These are phyloP conservation scores for Chytriomyces sp. DNA, from an alignment of 192 early-diverging fungal species.

Conservation along the genomic window DNA sequence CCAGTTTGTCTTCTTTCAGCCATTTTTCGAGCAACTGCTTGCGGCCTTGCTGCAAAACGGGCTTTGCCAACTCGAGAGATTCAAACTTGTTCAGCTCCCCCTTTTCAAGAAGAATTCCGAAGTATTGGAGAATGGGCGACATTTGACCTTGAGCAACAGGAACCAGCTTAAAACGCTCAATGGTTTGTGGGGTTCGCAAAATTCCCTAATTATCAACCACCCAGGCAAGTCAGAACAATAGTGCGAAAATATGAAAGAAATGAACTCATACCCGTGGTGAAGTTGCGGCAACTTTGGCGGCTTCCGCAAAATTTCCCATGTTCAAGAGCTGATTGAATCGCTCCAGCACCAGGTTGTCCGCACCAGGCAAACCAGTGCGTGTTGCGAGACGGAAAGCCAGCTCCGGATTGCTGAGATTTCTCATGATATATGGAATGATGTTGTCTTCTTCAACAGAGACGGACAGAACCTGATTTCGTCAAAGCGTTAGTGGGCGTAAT, in stretches of 20 bases:
- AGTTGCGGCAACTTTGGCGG: conserved; percentile 93
- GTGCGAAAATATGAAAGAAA: not conserved
- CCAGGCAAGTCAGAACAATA: not conserved
- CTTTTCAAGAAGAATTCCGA: conserved; percentile 93
- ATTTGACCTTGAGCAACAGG: conserved; percentile 77
- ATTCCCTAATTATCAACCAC: conserved; percentile 67
- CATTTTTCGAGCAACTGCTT: conserved; percentile 97
- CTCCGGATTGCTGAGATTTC: conserved; percentile 82
- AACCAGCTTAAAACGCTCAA: conserved; percentile 91
- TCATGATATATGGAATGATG: conserved; percentile 89
- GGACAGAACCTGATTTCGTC: conserved; percentile 78
- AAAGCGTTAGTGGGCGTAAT: not conserved
- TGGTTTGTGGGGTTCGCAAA: conserved; percentile 90
- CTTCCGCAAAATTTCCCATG: conserved; percentile 80
- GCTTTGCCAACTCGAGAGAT: conserved; percentile 89
- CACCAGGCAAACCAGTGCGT: conserved; percentile 88
- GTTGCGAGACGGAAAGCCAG: conserved; percentile 89
- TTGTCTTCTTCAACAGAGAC: conserved; percentile 90
- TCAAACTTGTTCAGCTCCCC: conserved; percentile 94
- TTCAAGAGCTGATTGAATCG: conserved; percentile 89
- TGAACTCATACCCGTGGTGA: conserved; percentile 73
- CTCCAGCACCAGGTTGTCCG: conserved; percentile 87
- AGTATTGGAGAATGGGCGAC: conserved; percentile 96
- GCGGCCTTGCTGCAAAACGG: conserved; percentile 85
- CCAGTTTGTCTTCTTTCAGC: conserved; percentile 98